Evolutionary conservation across 345 rosid genomes (phyloP).

Genomic region (Brassica napus): DNA sequence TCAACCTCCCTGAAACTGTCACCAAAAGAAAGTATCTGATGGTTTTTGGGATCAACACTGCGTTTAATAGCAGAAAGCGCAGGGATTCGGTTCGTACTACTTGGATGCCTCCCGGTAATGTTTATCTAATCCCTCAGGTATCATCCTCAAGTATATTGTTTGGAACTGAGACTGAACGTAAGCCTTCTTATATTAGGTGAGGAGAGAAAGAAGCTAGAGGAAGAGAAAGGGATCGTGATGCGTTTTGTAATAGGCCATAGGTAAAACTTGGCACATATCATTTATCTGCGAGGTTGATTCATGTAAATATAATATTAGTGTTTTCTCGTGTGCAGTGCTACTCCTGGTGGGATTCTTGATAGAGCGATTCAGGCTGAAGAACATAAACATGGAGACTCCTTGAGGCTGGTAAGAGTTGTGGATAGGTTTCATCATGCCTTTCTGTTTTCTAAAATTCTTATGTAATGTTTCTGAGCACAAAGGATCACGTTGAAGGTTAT

Average conservation of each 20-base stretch:
- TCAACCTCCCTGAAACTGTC: constrained; percentile 47
- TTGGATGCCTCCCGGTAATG: constrained; percentile 96
- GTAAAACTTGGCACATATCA: constrained; percentile 34
- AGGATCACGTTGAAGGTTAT: too few species aligned
- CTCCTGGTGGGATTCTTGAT: constrained; percentile 93
- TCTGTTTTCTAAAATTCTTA: too few species aligned
- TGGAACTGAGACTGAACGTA: constrained; percentile 23
- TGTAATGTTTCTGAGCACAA: too few species aligned
- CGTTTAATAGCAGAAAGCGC: constrained; percentile 90
- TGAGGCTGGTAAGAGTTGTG: too few species aligned
- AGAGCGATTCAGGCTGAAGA: constrained; percentile 97
- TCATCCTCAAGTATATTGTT: not conserved
- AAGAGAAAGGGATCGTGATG: constrained; percentile 91
- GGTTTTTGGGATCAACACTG: constrained; percentile 92
- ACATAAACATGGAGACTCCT: constrained; percentile 79
- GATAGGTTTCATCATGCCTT: too few species aligned
- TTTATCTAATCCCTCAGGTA: not conserved
- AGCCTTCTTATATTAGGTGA: constrained; percentile 50
- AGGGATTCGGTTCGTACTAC: constrained; percentile 93
- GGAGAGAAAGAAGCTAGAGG: constrained; percentile 83
- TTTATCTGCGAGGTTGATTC: not conserved
- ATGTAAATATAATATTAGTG: not conserved
- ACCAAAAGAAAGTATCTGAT: constrained; percentile 70
- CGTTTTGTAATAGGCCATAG: constrained; percentile 99
- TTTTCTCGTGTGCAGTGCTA: constrained; percentile 53